Evolutionary conservation across 1,284 basidiomycete genomes (phyloP).

Genomic region (Sporisorium exsertum): DNA sequence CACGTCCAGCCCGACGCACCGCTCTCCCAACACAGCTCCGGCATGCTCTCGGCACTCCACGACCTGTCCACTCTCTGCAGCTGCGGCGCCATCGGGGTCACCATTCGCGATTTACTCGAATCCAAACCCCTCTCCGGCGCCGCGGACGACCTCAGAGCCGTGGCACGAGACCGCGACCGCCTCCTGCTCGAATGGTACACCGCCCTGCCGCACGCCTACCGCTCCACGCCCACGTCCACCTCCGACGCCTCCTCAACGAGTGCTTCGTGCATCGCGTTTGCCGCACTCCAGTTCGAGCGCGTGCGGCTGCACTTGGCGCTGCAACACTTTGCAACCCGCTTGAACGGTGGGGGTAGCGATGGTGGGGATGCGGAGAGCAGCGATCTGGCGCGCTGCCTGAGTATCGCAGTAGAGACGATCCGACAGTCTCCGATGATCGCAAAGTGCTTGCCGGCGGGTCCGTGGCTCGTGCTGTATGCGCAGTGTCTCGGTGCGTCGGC

Average conservation of each 20-base stretch:
- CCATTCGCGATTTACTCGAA: neutral
- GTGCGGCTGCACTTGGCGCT: constrained; percentile 13
- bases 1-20: neutral
- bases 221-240: neutral
- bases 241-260: neutral
- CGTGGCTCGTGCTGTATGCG: constrained; percentile 12
- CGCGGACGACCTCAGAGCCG: neutral
- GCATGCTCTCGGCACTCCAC: constrained; percentile 1
- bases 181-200: constrained; percentile 14
- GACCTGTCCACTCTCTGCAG: constrained; percentile 2
- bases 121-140: neutral
- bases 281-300: constrained; percentile 8
- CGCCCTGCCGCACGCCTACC: neutral
- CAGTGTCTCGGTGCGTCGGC: constrained; percentile 8
- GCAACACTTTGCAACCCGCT: neutral
- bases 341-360: neutral
- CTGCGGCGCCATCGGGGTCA: neutral
- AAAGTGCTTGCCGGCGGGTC: neutral
- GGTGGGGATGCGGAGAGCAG: neutral
- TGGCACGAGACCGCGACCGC: constrained; percentile 1
- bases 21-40: neutral
- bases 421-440: neutral
- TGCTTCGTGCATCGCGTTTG: constrained; percentile 13
- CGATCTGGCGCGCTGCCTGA: constrained; percentile 3
- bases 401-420: neutral